Evolutionary conservation across 441 rosid genomes (phyloP).

Genomic region (Euphorbia corollata): DNA sequence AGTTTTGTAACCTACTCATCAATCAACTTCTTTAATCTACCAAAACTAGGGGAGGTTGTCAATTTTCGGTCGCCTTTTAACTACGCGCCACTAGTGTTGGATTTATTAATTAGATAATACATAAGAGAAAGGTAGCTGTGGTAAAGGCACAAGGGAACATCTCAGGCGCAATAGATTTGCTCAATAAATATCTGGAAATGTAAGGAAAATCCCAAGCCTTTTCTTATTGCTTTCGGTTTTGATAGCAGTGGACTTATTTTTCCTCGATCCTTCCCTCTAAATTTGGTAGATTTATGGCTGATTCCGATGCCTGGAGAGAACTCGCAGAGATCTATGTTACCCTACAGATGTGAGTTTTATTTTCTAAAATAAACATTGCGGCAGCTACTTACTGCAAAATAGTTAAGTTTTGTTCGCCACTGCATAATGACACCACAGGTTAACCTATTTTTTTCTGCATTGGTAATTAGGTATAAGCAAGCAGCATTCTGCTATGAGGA

Average conservation of each 20-base stretch:
- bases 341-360: constrained; percentile 66
- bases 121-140: constrained; percentile 79
- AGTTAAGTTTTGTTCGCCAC: neutral
- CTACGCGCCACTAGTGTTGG: neutral
- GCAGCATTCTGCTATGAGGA: constrained; percentile 98
- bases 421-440: neutral
- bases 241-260: constrained; percentile 1
- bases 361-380: neutral
- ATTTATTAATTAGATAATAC: constrained; percentile 47
- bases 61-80: no score
- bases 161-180: constrained; percentile 64
- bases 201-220: constrained; percentile 33
- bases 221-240: neutral
- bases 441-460: constrained; percentile 6
- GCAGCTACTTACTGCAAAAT: constrained; percentile 7
- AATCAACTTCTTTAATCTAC: constrained; percentile 12
- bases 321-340: constrained; percentile 87
- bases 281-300: constrained; percentile 83
- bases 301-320: constrained; percentile 99
- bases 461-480: constrained; percentile 79
- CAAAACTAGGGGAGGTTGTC: constrained; percentile 8
- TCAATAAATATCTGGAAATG: constrained; percentile 91
- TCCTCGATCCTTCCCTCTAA: neutral
- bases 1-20: constrained; percentile 12
- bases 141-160: constrained; percentile 85